Evolutionary conservation across 495 filamentous ascomycete species (phyloP).

Genomic region (Pseudomonodictys pantanalensis): DNA sequence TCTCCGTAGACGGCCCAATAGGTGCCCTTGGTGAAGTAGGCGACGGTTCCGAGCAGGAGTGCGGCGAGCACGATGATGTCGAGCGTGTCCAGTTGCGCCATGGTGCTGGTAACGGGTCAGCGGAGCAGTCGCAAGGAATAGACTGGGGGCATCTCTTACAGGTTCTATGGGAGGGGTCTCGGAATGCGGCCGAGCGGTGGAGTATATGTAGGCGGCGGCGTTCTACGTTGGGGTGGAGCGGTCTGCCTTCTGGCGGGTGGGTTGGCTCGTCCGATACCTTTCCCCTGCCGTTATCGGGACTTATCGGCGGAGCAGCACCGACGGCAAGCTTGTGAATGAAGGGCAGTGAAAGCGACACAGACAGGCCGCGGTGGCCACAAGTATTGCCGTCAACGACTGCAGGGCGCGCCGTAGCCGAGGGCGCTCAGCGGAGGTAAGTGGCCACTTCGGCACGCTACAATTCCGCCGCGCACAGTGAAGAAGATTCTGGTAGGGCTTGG

Average conservation of each 20-base stretch:
- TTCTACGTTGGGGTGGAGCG: background rate
- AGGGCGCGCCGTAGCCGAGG: no score
- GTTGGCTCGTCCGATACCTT: background rate
- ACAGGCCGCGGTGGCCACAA: background rate
- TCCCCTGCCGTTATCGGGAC: conserved; percentile 3
- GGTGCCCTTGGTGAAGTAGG: conserved; percentile 96
- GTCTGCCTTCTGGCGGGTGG: background rate
- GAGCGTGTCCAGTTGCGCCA: conserved; percentile 95
- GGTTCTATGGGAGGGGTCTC: background rate
- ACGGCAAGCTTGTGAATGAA: background rate
- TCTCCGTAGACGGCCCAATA: conserved; percentile 87
- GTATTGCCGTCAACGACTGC: background rate
- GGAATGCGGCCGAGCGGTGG: conserved; percentile 27
- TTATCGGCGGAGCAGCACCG: background rate
- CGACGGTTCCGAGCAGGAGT: conserved; percentile 80
- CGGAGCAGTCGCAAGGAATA: background rate
- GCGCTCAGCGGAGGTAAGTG: background rate
- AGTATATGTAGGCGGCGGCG: conserved; percentile 12
- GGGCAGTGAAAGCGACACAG: background rate
- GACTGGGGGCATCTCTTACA: background rate
- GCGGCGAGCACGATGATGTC: conserved; percentile 85
- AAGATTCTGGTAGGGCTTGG: no score
- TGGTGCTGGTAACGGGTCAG: conserved; percentile 42
- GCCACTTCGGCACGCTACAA: background rate
- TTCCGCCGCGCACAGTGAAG: background rate